Conservation (phyloP, 306 rosid genomes). For the Echinosophora koreensis region DNA sequence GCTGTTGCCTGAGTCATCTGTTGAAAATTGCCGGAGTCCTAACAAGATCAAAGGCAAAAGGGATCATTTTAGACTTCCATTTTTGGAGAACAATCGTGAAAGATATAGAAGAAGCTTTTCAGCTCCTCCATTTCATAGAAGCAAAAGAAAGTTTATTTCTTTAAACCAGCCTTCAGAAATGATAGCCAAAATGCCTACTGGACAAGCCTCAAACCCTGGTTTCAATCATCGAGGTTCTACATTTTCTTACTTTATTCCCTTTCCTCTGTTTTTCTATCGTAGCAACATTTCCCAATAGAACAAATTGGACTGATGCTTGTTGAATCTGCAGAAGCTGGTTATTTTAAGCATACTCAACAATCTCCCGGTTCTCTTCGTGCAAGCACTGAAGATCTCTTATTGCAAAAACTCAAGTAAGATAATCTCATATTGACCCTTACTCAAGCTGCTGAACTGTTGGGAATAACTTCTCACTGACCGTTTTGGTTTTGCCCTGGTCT, state of each 20-base stretch:
- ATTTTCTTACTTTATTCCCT: conserved; percentile 24
- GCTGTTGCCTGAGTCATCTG: conserved; percentile 44
- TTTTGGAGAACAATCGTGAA: conserved; percentile 45
- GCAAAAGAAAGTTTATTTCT: conserved; percentile 66
- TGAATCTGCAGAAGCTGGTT: conserved; percentile 57
- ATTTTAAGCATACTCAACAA: conserved; percentile 49
- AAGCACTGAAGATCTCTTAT: conserved; percentile 48
- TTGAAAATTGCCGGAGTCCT: conserved; percentile 47
- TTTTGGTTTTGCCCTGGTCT: conserved; percentile 38
- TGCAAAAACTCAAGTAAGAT: conserved; percentile 58
- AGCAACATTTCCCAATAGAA: conserved; percentile 26
- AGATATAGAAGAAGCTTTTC: conserved; percentile 77
- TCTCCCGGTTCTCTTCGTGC: conserved; percentile 41
- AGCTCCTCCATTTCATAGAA: conserved; percentile 81
- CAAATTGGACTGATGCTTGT: conserved; percentile 41
- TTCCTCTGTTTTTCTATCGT: conserved; percentile 24
- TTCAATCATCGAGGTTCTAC: conserved; percentile 59
- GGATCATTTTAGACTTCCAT: conserved; percentile 43
- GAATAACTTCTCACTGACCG: conserved; percentile 41
- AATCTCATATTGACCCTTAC: conserved; percentile 34
- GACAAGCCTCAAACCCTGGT: conserved; percentile 46
- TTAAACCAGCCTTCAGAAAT: conserved; percentile 55
- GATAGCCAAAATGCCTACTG: conserved; percentile 45
- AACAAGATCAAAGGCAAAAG: conserved; percentile 45
- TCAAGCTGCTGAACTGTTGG: conserved; percentile 44